phyloP scores from a whole-genome alignment of 495 filamentous ascomycete species.

The Neurospora discreta region DNA sequence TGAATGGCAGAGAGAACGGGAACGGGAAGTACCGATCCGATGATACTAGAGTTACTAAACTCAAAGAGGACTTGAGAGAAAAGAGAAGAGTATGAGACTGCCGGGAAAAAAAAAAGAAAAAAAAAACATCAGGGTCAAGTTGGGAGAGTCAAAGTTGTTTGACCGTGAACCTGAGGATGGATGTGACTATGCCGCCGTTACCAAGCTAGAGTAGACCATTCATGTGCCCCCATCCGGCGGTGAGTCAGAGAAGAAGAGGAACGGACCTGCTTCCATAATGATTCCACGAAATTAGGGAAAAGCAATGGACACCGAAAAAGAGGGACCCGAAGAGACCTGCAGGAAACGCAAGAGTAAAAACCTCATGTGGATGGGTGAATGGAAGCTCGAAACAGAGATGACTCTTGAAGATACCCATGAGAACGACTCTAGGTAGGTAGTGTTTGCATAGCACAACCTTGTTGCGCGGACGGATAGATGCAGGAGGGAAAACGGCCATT shows the following conservation, averaged over 20 bases:
- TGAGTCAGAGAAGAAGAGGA: background rate
- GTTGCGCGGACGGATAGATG: background rate
- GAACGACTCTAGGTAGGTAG: background rate
- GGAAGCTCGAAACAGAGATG: background rate
- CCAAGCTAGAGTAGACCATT: background rate
- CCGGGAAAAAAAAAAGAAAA: too few species aligned
- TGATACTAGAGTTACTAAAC: background rate
- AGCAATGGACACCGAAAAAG: too few species aligned
- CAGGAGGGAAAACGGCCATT: background rate
- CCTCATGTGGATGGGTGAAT: background rate
- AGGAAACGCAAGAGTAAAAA: too few species aligned
- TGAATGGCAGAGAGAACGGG: background rate
- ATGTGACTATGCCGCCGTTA: background rate
- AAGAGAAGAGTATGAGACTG: background rate
- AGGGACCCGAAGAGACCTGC: too few species aligned
- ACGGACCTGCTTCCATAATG: background rate
- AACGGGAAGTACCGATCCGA: background rate
- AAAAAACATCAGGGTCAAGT: too few species aligned
- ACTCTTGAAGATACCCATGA: background rate
- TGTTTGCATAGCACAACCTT: background rate
- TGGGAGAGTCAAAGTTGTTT: background rate
- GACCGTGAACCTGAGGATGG: background rate
- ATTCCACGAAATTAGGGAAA: background rate
- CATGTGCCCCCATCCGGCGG: background rate
- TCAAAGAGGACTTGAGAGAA: background rate